Base-by-base conservation (phyloP, 169 alveolate species). In the Cryptosporidium sp. region DNA sequence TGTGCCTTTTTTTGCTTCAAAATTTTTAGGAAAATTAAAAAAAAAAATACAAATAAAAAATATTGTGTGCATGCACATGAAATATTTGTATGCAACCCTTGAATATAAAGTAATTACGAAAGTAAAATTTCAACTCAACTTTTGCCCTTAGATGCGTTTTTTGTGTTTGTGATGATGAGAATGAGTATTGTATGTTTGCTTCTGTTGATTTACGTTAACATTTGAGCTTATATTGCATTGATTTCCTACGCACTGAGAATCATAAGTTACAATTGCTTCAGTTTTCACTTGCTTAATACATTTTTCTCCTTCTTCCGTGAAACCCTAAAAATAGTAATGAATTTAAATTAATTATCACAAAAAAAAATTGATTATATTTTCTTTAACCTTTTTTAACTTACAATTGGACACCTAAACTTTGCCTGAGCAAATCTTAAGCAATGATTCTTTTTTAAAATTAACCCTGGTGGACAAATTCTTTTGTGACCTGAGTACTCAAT, bases 21-120 rank as follows among this genome's bases (percentile, higher is more conserved):
- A 56, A 56, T 56, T 2, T 56, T 10, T 16, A 56, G 37, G 67
- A 56, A 23, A 56, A 56, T 56, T 56, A 14, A 56, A 56, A 56
- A 56, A 39, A 56, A 56, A 56, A 56, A 7, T 56, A 56, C 67
- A 56, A 56, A 21, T 9, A 56, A 56, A 65, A 35, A 65, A 21
- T 65, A 35, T 18, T 48, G 71, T 75, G 86, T 75, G 86, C 86
- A 75, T 75, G 86, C 86, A 65, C 72, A 75, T 56, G 70, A 12
- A 56, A 60, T 35, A 72, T 53, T 21, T 52, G 86, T 42, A 60
- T 56, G 71, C 72, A 58, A 21, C 45, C 23, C 86, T 39, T n/a
- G 12, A 58, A n/a, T 52, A 48, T 14, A 14, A 3, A 48, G 2
- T 12, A 48, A 48, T 48, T 48, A 12, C 8, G 8, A 42, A 42